Evolutionary conservation across 2,329 filamentous ascomycete species (phyloP).

Genomic region (Xylariaceae sp.): DNA sequence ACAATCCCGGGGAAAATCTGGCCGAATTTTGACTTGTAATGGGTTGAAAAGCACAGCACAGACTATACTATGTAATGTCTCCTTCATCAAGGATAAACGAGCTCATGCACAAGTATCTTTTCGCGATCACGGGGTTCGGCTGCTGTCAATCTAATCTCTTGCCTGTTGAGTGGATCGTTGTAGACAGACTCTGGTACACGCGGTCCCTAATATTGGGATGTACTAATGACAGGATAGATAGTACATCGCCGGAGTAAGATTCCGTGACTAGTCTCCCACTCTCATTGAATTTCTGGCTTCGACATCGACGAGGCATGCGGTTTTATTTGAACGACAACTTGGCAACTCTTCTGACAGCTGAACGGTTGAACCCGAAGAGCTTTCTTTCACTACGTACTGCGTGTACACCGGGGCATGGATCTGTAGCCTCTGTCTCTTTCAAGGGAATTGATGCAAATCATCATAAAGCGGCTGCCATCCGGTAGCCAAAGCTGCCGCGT

Average conservation of each 20-base stretch:
- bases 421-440: conserved; percentile 9
- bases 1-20: background rate
- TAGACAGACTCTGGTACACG: too few species aligned
- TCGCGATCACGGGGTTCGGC: conserved; percentile 15
- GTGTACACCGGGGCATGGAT: background rate
- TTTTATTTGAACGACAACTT: background rate
- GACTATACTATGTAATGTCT: too few species aligned
- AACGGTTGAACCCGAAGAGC: background rate
- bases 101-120: conserved; percentile 12
- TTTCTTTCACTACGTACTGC: background rate
- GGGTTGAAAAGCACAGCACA: background rate
- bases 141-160: conserved; percentile 14
- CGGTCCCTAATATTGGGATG: too few species aligned
- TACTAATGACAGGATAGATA: background rate
- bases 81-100: conserved; percentile 5
- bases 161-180: background rate
- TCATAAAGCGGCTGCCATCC: conserved; percentile 24
- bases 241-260: background rate
- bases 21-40: background rate
- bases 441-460: conserved; percentile 30
- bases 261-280: background rate
- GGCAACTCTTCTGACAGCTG: conserved; percentile 3
- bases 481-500: conserved; percentile 26
- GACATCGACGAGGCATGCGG: background rate
- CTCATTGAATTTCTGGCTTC: background rate